A percentile compares a stretch with the other conserved stretches of the same genome.
phyloP scores from a whole-genome alignment of 2,329 filamentous ascomycete species.

The Gremmenia infestans region DNA sequence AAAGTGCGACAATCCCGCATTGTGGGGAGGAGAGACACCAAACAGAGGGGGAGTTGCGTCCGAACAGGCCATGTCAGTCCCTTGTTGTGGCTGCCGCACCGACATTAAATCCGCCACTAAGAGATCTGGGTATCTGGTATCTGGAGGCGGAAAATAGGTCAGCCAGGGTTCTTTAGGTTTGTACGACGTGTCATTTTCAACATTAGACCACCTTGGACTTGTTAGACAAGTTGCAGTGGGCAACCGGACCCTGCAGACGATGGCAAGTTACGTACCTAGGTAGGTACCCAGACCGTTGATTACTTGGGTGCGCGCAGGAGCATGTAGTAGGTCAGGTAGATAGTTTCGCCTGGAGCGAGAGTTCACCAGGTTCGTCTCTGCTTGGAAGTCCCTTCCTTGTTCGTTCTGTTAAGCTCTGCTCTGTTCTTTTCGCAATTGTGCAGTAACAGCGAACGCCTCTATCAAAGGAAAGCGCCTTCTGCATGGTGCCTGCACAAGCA shows the following conservation, averaged over 20 bases:
- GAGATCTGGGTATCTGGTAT: slow-evolving; percentile 1
- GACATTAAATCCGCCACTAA: not conserved
- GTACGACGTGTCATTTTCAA: slow-evolving; percentile 11
- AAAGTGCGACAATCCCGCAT: not conserved
- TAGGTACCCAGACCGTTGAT: slow-evolving; percentile 11
- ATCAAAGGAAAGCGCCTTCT: not conserved
- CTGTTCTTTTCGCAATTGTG: slow-evolving; percentile 10
- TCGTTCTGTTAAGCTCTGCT: slow-evolving; percentile 9
- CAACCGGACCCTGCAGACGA: slow-evolving; percentile 8
- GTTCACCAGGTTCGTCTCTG: not conserved
- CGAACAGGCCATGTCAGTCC: not conserved
- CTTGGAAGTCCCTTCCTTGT: slow-evolving; percentile 8
- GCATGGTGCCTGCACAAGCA: not conserved
- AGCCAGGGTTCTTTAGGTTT: slow-evolving; percentile 5
- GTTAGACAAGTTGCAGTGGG: slow-evolving; percentile 2
- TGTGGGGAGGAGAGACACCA: not conserved
- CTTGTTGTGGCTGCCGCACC: not conserved
- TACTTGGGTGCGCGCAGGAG: slow-evolving; percentile 11
- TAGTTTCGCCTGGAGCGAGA: slow-evolving; percentile 5
- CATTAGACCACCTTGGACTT: not conserved
- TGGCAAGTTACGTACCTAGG: not conserved
- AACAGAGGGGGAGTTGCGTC: not conserved
- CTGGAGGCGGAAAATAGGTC: slow-evolving; percentile 9
- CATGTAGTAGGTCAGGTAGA: slow-evolving; percentile 10
- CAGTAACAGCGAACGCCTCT: slow-evolving; percentile 12